phyloP scores from a whole-genome alignment of 176 grass and related monocot species.

The Phoenix roebelenii region DNA sequence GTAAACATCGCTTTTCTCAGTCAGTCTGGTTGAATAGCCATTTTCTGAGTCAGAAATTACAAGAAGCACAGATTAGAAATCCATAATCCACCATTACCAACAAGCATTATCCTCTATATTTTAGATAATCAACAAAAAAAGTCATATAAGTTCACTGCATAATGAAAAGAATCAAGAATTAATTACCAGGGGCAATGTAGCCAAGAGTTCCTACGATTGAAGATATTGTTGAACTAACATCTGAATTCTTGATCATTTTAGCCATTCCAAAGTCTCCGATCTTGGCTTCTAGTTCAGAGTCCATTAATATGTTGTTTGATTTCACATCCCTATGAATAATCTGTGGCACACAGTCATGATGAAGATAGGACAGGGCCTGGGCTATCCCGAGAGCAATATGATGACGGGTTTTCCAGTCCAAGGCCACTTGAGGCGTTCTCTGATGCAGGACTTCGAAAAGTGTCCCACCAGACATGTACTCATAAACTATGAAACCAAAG shows the following conservation, averaged over 20 bases:
- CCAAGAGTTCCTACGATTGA: constrained; percentile 50
- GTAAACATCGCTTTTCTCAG: constrained; percentile 59
- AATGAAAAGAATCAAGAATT: no score
- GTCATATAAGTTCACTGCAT: no score
- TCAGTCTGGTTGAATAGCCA: constrained; percentile 40
- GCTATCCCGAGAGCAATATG: constrained; percentile 31
- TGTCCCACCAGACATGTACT: constrained; percentile 41
- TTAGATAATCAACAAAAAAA: no score
- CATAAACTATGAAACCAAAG: constrained; percentile 30
- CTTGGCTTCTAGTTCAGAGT: constrained; percentile 43
- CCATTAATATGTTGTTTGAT: constrained; percentile 54
- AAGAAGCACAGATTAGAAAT: background rate
- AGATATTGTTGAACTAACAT: constrained; percentile 28
- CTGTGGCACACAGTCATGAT: constrained; percentile 57
- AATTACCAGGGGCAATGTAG: constrained; percentile 66
- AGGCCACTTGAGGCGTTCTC: constrained; percentile 21
- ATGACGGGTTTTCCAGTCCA: constrained; percentile 28
- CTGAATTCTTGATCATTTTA: constrained; percentile 25
- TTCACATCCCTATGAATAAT: constrained; percentile 60
- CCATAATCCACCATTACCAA: background rate
- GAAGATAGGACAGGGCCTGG: constrained; percentile 45
- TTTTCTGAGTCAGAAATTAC: constrained; percentile 22
- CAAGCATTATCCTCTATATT: no score
- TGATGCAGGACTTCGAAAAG: constrained; percentile 39
- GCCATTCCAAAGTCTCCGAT: constrained; percentile 54